phyloP scores from a whole-genome alignment of 2,329 filamentous ascomycete genomes.

The Zalaria obscura region DNA sequence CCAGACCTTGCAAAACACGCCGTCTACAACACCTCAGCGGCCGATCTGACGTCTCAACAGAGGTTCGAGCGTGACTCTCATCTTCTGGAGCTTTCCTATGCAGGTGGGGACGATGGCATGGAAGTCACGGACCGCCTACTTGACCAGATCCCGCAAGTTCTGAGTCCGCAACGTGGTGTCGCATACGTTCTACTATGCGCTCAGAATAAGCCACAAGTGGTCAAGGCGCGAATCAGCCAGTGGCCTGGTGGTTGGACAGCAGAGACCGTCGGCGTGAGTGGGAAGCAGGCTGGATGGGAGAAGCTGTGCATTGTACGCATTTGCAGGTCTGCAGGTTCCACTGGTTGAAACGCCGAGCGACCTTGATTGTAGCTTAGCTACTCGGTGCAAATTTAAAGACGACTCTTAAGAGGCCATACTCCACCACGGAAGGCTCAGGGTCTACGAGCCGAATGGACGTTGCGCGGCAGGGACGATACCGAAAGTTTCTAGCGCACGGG shows the following conservation, averaged over 20 bases:
- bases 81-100: slow-evolving; percentile 73
- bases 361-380: too few species aligned
- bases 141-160: slow-evolving; percentile 47
- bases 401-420: too few species aligned
- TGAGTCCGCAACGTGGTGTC: slow-evolving; percentile 54
- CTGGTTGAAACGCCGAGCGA: too few species aligned
- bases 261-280: slow-evolving; percentile 67
- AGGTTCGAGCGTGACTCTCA: slow-evolving; percentile 69
- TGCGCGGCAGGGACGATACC: too few species aligned
- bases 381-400: too few species aligned
- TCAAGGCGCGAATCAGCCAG: slow-evolving; percentile 46
- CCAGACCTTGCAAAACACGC: slow-evolving; percentile 25
- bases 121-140: slow-evolving; percentile 76
- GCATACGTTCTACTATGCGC: slow-evolving; percentile 84
- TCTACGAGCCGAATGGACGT: too few species aligned
- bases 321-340: not conserved
- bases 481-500: too few species aligned
- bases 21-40: slow-evolving; percentile 9
- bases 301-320: slow-evolving; percentile 80
- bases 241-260: slow-evolving; percentile 56
- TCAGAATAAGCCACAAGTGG: slow-evolving; percentile 70
- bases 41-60: slow-evolving; percentile 5
- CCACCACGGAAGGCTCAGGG: too few species aligned
- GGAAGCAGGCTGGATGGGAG: slow-evolving; percentile 86
- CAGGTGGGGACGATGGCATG: slow-evolving; percentile 84